Evolutionary conservation across 306 rosid genomes (phyloP).

Genomic region (Argentina anserina): DNA sequence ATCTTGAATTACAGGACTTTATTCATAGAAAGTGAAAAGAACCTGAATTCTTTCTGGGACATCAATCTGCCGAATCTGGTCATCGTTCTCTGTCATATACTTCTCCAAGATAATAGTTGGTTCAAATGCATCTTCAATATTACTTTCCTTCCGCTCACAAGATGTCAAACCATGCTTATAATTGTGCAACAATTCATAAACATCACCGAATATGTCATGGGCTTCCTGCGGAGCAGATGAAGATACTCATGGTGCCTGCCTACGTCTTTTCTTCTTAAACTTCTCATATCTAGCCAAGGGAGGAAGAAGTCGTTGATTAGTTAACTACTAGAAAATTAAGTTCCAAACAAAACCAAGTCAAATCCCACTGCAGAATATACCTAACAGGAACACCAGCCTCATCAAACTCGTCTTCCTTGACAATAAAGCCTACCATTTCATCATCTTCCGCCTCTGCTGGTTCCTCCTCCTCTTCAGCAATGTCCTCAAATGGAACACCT

Average conservation of each 20-base stretch:
- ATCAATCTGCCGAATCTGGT: conserved; percentile 71
- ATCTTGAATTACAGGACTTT: background rate
- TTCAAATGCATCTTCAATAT: conserved; percentile 92
- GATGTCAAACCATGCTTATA: conserved; percentile 56
- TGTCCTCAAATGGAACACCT: conserved; percentile 83
- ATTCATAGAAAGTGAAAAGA: conserved; percentile 11
- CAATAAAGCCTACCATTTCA: conserved; percentile 98
- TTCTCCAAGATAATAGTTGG: conserved; percentile 78
- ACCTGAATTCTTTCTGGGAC: conserved; percentile 99
- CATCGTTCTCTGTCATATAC: conserved; percentile 91
- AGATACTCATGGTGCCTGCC: conserved; percentile 81
- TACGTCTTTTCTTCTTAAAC: conserved; percentile 50
- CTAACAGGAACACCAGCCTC: conserved; percentile 74
- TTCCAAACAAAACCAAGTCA: background rate
- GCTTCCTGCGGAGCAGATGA: conserved; percentile 93
- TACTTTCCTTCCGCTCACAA: conserved; percentile 62
- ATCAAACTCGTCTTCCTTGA: conserved; percentile 82
- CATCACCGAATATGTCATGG: conserved; percentile 90
- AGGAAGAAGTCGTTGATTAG: background rate
- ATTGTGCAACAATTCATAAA: conserved; percentile 57
- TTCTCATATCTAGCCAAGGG: conserved; percentile 47
- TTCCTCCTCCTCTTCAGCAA: conserved; percentile 84
- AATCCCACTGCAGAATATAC: conserved; percentile 29
- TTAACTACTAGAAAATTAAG: background rate
- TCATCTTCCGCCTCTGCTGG: conserved; percentile 87